phyloP scores from a whole-genome alignment of 352 stramenopile genomes.

The Pythium phragmiticola region DNA sequence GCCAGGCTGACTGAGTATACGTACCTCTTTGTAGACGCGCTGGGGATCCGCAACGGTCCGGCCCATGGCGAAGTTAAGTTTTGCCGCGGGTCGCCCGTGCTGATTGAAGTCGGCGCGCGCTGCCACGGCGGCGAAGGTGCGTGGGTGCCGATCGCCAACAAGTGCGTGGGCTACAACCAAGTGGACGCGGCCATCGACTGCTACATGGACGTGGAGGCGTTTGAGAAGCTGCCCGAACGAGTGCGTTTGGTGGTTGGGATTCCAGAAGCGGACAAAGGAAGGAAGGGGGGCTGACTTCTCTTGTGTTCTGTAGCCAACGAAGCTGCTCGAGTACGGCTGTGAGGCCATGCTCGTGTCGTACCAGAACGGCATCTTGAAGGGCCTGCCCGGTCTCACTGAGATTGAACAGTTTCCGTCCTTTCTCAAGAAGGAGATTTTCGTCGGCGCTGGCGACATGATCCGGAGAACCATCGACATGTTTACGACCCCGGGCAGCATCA shows the following conservation, averaged over 20 bases:
- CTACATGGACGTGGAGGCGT: slow-evolving; percentile 60
- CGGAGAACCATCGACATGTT: slow-evolving; percentile 94
- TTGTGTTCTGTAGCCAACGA: slow-evolving; percentile 41
- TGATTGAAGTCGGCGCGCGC: slow-evolving; percentile 96
- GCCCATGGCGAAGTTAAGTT: slow-evolving; percentile 87
- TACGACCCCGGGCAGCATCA: slow-evolving; percentile 93
- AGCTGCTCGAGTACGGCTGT: slow-evolving; percentile 83
- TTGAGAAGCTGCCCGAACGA: slow-evolving; percentile 56
- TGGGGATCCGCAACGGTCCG: slow-evolving; percentile 74
- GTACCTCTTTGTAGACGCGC: slow-evolving; percentile 37
- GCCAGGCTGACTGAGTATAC: background rate
- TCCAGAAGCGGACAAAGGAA: background rate
- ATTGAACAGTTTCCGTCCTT: slow-evolving; percentile 92
- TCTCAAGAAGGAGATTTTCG: slow-evolving; percentile 89
- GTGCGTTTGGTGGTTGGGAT: slow-evolving; percentile 27
- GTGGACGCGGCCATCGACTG: slow-evolving; percentile 89
- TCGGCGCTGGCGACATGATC: slow-evolving; percentile 80
- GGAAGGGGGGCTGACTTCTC: background rate
- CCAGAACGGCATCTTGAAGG: slow-evolving; percentile 90
- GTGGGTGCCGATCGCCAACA: slow-evolving; percentile 90
- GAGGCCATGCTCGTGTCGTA: slow-evolving; percentile 94
- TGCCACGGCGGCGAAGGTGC: slow-evolving; percentile 95
- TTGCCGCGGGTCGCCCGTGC: slow-evolving; percentile 79
- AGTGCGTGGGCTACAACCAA: slow-evolving; percentile 94
- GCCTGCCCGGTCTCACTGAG: slow-evolving; percentile 85